Evolutionary conservation across 768 basidiomycete genomes (phyloP), one percentile per base, ranked within the genome.

Genomic region (Phylloporus rhodoxanthus): DNA sequence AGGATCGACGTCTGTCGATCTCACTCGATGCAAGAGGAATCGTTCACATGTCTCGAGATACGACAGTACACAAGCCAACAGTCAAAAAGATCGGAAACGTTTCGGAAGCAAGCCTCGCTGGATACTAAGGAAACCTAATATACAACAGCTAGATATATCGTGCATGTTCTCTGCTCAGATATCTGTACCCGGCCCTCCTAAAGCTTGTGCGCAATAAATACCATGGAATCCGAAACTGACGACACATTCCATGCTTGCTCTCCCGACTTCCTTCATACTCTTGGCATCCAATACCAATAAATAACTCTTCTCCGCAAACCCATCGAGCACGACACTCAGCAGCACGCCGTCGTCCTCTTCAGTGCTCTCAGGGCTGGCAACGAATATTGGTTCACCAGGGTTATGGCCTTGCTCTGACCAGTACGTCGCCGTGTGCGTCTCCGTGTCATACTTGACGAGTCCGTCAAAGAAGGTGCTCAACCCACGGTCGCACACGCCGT

Each of bases 191-290:
- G 58, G 56, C 1, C 56, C 58, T 2, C 14, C 15, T 21, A 38
- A 0, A 7, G 4, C 47, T 13, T 52, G 46, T 1, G 63, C 33
- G 25, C 34, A 48, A 48, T 65, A 67, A 17, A 43, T 48, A 23
- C 70, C 71, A 53, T 72, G 71, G 52, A 72, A 72, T 19, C 69
- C 69, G 50, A 72, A 63, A 1, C 68, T 59, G 2, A 70, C 67
- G 19, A 48, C 53, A 37, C 55, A 56, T 6, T 58, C 59, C 60
- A 72, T 61, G 39, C 68, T 68, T 19, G 71, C 71, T 40, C 70
- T 61, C 13, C 64, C 71, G 25, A 69, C 44, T 45, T 72, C 71
- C 29, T 56, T 53, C 72, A 72, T 66, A 10, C 17, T 59, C 49
- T 59, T 59, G 6, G 70, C 69, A 39, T 71, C 67, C 55, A 72